Conservation (phyloP, 1,284 basidiomycete genomes). For the Hemileia vastatrix region DNA sequence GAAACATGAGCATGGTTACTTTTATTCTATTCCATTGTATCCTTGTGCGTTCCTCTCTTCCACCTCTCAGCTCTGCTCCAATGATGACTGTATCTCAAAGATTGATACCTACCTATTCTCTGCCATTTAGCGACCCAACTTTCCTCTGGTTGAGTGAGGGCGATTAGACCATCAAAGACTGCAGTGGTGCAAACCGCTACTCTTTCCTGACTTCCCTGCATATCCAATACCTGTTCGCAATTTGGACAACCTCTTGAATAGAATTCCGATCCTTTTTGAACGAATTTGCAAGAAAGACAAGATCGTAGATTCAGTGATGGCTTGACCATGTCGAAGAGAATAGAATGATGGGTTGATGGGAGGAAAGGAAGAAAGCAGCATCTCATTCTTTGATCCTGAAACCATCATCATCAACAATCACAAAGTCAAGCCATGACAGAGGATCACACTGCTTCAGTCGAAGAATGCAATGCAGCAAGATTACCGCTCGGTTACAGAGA, state of each 20-base stretch:
- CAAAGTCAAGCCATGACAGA: too few relatives aligned
- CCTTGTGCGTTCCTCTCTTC: background rate
- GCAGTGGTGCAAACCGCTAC: conserved; percentile 83
- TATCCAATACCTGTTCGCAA: conserved; percentile 92
- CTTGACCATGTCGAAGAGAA: background rate
- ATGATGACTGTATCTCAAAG: background rate
- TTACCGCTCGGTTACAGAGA: conserved; percentile 79
- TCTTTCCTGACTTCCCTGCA: conserved; percentile 75
- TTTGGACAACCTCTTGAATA: conserved; percentile 82
- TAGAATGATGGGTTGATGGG: too few relatives aligned
- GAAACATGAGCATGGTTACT: too few relatives aligned
- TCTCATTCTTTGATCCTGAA: too few relatives aligned
- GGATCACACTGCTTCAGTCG: conserved; percentile 76
- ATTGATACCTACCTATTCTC: background rate
- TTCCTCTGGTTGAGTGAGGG: conserved; percentile 73
- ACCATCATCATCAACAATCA: too few relatives aligned
- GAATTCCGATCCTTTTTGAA: conserved; percentile 77
- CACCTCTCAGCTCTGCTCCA: background rate
- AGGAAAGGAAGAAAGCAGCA: too few relatives aligned
- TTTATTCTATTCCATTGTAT: background rate
- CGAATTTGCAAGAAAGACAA: conserved; percentile 82
- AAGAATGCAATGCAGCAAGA: conserved; percentile 64
- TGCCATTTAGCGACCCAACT: conserved; percentile 99
- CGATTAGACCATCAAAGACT: conserved; percentile 84
- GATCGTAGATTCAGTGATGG: conserved; percentile 73